Base-by-base conservation (phyloP, 495 filamentous ascomycete genomes). In the Xylaria castorea region DNA sequence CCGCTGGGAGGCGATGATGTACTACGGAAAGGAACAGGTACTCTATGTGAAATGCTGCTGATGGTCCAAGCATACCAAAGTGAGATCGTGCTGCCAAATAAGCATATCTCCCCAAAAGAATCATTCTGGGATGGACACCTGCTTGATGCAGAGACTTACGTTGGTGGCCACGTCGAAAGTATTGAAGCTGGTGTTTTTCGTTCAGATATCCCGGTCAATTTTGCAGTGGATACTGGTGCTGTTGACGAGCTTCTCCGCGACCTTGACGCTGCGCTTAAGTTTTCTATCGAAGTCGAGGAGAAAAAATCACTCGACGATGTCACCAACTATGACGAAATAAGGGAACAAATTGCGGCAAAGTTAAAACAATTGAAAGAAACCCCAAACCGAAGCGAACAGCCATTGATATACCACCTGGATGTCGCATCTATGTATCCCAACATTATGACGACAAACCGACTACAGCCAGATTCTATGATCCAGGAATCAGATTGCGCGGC, bases 351-450 rank as follows among this genome's bases (percentile, higher is more conserved):
- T 62, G 82, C 85, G 20, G 87, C 91, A 62, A 90, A 87, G 65
- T 82, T 99, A 48, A 82, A 89, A 16, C 86, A 89, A 74, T 85
- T 99, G 42, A 97, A 93, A 80, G 84, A 89, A 48, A 94, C 91
- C 0, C 95, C 96, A 0, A 92, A 92, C 71, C 85, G 96, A 66
- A 87, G 86, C 71, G 96, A 99, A 78, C 86, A 90, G 34, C 96
- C 96, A 1, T 91, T 93, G 44, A 99, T 99, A 67, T 99, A 99
- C 81, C 96, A 99, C 85, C 85, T 99, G 79, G 96, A 99, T 76
- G 96, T 99, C 60, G 96, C 96, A 20, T 97, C 96, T 66, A 99
- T 99, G 96, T 99, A 99, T 80, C 96, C 96, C 22, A 99, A 99
- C 79, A 99, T 99, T 82, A 99, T 99, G 97, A 98, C 96, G 5